Percentiles rank a stretch among this genome's conserved stretches.
These are phyloP conservation scores for Leishmania tropica DNA, from an alignment of 208 protist species.

Conservation along the genomic window DNA sequence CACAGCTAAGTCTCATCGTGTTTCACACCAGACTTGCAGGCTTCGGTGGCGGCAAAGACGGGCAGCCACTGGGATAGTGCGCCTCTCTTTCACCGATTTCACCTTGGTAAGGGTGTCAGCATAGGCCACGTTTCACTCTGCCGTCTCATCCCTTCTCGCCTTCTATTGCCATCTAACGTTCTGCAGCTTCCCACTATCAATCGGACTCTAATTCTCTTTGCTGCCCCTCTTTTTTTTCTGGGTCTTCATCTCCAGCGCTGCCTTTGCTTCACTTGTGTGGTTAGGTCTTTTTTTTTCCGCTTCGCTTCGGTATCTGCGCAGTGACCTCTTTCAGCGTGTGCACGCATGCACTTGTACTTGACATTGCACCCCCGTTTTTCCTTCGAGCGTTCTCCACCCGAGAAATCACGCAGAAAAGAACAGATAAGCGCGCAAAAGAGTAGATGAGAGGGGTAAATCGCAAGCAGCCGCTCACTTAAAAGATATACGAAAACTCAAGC, in stretches of 20 bases:
- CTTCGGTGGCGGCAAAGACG: neutral
- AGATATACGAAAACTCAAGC: neutral
- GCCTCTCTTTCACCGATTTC: neutral
- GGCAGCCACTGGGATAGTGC: neutral
- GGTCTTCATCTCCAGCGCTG: neutral
- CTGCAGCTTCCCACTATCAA: neutral
- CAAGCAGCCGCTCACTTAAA: neutral
- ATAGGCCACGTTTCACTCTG: neutral
- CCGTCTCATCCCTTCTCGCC: neutral
- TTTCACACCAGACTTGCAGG: neutral
- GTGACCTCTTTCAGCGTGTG: neutral
- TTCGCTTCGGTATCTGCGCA: neutral
- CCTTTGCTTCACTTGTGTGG: neutral
- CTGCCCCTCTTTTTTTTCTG: neutral
- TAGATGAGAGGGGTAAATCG: neutral
- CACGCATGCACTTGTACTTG: neutral
- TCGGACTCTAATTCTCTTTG: neutral
- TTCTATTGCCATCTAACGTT: neutral
- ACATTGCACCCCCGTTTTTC: neutral
- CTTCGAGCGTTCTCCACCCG: neutral
- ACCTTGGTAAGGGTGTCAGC: neutral
- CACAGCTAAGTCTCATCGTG: neutral
- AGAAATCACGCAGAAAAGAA: neutral
- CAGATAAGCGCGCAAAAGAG: neutral
- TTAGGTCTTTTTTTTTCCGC: neutral